Evolutionary conservation across 495 filamentous ascomycete species (phyloP).

Genomic region (Aspergillus leporis): DNA sequence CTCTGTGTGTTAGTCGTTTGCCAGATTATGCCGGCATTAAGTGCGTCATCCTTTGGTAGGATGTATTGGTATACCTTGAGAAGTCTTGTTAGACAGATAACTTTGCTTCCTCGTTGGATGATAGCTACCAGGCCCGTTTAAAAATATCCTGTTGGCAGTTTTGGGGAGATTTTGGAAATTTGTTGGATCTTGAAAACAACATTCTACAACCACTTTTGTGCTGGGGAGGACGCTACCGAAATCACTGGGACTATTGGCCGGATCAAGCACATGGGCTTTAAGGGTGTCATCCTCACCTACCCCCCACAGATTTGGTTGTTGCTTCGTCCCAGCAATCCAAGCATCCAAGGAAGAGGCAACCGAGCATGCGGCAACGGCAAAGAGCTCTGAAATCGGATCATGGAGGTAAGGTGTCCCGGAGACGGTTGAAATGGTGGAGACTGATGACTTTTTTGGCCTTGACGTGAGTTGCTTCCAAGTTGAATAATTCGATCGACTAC

Average conservation of each 20-base stretch:
- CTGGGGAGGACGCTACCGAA: constrained; percentile 41
- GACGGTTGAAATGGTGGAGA: constrained; percentile 64
- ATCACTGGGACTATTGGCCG: constrained; percentile 33
- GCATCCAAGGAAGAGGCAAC: constrained; percentile 19
- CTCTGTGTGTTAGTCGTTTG: constrained; percentile 20
- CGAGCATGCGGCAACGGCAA: constrained; percentile 5
- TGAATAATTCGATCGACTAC: not conserved
- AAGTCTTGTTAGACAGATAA: constrained; percentile 15
- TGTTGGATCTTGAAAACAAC: constrained; percentile 40
- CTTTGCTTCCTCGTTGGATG: constrained; percentile 13
- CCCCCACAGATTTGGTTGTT: constrained; percentile 46
- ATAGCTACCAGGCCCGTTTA: constrained; percentile 10
- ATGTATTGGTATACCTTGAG: constrained; percentile 12
- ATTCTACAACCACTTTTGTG: constrained; percentile 52
- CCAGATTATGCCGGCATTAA: constrained; percentile 18
- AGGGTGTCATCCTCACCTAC: constrained; percentile 46
- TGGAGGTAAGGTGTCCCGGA: constrained; percentile 72
- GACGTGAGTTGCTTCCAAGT: constrained; percentile 51
- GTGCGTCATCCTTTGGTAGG: constrained; percentile 7
- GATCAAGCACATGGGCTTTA: constrained; percentile 43
- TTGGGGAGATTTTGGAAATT: constrained; percentile 7
- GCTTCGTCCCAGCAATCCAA: constrained; percentile 27
- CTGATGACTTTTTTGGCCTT: constrained; percentile 79
- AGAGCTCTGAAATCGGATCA: constrained; percentile 56
- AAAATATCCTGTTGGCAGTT: constrained; percentile 11